A percentile compares a stretch with the other conserved stretches of the same genome.
Conservation (phyloP, 805 yeast genomes). For the Kodamaea kaohsiungensis region DNA sequence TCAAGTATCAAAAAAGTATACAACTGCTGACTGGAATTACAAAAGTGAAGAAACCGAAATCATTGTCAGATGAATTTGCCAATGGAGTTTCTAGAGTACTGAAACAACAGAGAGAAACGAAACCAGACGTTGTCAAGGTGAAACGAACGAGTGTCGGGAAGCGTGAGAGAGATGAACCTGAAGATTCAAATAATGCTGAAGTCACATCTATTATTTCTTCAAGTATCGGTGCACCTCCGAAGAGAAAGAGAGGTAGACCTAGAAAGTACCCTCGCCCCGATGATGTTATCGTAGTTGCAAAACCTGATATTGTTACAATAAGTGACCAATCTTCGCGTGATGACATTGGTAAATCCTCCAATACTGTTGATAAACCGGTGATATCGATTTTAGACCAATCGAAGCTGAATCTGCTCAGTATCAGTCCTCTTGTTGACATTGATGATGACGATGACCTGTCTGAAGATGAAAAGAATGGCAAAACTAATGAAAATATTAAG, state of each 20-base stretch:
- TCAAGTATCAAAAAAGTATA: background rate
- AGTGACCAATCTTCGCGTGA: background rate
- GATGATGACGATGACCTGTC: background rate
- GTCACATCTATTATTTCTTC: conserved; percentile 6
- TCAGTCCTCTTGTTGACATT: background rate
- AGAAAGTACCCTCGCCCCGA: background rate
- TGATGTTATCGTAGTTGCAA: background rate
- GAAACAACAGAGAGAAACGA: background rate
- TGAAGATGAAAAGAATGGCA: conserved; percentile 6
- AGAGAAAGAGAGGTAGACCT: background rate
- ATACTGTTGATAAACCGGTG: background rate
- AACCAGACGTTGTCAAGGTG: background rate
- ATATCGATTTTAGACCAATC: background rate
- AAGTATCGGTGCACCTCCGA: background rate
- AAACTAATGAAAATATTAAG: conserved; percentile 15
- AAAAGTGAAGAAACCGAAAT: background rate
- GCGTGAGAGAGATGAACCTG: background rate
- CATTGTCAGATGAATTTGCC: background rate
- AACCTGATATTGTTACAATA: no score
- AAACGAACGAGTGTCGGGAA: background rate
- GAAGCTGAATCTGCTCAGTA: background rate
- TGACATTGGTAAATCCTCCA: background rate
- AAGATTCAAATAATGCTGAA: background rate
- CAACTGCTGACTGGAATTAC: background rate
- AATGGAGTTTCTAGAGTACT: background rate